Conservation (phyloP, 805 yeast species). For the Schwanniomyces pseudopolymorphus region DNA sequence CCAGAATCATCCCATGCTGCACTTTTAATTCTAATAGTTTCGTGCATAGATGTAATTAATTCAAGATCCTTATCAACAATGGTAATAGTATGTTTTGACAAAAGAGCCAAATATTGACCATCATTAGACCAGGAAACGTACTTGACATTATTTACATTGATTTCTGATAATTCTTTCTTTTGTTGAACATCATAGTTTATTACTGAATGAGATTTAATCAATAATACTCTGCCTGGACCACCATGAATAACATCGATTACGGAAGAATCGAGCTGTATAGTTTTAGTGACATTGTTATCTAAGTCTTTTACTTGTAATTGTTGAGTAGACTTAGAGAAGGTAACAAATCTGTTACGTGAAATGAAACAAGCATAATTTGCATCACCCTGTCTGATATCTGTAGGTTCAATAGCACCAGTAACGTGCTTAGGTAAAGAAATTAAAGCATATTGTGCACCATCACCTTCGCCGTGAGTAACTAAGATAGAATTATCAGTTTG, state of each 20-base stretch:
- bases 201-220: slow-evolving; percentile 71
- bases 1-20: slow-evolving; percentile 97
- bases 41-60: slow-evolving; percentile 81
- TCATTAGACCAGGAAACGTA: slow-evolving; percentile 88
- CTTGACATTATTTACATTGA: slow-evolving; percentile 75
- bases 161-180: slow-evolving; percentile 69
- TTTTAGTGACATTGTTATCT: slow-evolving; percentile 76
- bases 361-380: slow-evolving; percentile 88
- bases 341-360: slow-evolving; percentile 92
- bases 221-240: slow-evolving; percentile 79
- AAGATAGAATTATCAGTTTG: slow-evolving; percentile 88
- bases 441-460: slow-evolving; percentile 66
- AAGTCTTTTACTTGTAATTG: slow-evolving; percentile 82
- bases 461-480: slow-evolving; percentile 75
- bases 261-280: slow-evolving; percentile 65
- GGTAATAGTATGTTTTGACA: slow-evolving; percentile 90
- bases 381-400: slow-evolving; percentile 73
- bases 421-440: slow-evolving; percentile 80
- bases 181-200: slow-evolving; percentile 91
- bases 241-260: slow-evolving; percentile 74
- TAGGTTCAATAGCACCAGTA: slow-evolving; percentile 92
- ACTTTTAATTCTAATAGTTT: slow-evolving; percentile 93
- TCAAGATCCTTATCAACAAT: slow-evolving; percentile 80
- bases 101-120: slow-evolving; percentile 81
- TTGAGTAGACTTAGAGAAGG: slow-evolving; percentile 62